Conservation (phyloP, 805 yeast species). For the Metschnikowia vanudenii region DNA sequence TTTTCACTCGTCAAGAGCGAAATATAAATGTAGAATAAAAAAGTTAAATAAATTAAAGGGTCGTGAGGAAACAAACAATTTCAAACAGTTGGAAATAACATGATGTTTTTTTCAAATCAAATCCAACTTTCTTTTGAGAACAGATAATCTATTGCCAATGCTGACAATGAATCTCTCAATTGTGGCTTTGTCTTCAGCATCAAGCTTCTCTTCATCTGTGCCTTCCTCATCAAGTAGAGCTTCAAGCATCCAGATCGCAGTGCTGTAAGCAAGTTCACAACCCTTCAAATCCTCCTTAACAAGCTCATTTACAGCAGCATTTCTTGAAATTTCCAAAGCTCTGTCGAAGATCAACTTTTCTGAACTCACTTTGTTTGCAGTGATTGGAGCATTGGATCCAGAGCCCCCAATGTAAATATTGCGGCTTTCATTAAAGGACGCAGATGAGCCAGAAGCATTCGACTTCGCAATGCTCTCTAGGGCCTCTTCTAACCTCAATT, state of each 20-base stretch:
- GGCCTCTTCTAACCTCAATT: conserved; percentile 54
- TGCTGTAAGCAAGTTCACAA: conserved; percentile 86
- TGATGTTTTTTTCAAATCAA: conserved; percentile 10
- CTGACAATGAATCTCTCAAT: conserved; percentile 80
- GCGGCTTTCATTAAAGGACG: conserved; percentile 9
- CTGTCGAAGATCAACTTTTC: conserved; percentile 89
- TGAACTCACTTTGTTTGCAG: conserved; percentile 48
- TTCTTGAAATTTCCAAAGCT: conserved; percentile 88
- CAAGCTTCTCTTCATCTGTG: conserved; percentile 47
- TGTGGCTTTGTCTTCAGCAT: conserved; percentile 68
- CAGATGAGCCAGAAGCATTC: conserved; percentile 2
- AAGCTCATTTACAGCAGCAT: conserved; percentile 87
- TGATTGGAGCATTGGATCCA: conserved; percentile 5
- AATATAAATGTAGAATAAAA: conserved; percentile 7
- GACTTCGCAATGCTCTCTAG: conserved; percentile 31
- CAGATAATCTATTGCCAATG: conserved; percentile 76
- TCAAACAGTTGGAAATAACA: conserved; percentile 1
- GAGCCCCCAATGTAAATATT: conserved; percentile 14
- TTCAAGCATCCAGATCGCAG: conserved; percentile 94
- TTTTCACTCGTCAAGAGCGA: conserved; percentile 2
- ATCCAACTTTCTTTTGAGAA: conserved; percentile 58
- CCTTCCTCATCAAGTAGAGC: conserved; percentile 60
- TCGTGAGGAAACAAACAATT: conserved; percentile 7
- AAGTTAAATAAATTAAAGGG: conserved; percentile 6
- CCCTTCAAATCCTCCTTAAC: conserved; percentile 67